Conservation (phyloP, 31 red algal species). For the Asparagopsis taxiformis region DNA sequence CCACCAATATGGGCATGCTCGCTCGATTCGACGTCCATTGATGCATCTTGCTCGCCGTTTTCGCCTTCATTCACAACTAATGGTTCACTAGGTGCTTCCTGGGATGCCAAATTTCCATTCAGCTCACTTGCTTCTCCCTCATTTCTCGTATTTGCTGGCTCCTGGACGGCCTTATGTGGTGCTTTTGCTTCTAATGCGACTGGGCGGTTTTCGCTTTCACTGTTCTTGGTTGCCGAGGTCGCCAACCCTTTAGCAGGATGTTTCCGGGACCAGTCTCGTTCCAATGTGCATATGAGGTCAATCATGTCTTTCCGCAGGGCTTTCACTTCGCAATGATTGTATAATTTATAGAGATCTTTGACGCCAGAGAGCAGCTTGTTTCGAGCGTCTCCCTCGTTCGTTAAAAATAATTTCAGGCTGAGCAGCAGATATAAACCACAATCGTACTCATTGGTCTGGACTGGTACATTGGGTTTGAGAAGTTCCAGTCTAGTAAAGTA, state of each 20-base stretch:
- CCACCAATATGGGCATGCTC: too few relatives aligned
- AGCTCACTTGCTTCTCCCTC: neutral
- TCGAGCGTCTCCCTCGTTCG: conserved; percentile 27
- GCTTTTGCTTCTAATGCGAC: neutral
- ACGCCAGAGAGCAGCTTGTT: conserved; percentile 27
- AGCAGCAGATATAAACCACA: conserved; percentile 81
- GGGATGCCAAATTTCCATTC: too few relatives aligned
- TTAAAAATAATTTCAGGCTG: conserved; percentile 61
- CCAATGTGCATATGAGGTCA: conserved; percentile 27
- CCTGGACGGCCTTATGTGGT: neutral
- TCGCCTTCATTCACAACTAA: too few relatives aligned
- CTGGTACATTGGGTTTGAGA: conserved; percentile 50
- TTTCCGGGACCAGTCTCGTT: conserved; percentile 27
- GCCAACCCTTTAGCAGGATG: neutral
- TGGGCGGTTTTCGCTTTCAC: neutral
- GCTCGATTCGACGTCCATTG: too few relatives aligned
- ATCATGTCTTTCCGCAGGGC: conserved; percentile 18
- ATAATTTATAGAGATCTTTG: conserved; percentile 7
- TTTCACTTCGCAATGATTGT: conserved; percentile 34
- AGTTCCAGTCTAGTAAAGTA: conserved; percentile 38
- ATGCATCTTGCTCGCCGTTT: too few relatives aligned
- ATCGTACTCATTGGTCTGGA: conserved; percentile 86
- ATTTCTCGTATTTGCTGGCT: neutral
- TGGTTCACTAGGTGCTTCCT: too few relatives aligned
- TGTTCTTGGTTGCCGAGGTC: neutral